These are phyloP conservation scores for Ophiocordyceps camponoti-leonardi DNA, from an alignment of 2,329 filamentous ascomycete species.

Conservation along the genomic window DNA sequence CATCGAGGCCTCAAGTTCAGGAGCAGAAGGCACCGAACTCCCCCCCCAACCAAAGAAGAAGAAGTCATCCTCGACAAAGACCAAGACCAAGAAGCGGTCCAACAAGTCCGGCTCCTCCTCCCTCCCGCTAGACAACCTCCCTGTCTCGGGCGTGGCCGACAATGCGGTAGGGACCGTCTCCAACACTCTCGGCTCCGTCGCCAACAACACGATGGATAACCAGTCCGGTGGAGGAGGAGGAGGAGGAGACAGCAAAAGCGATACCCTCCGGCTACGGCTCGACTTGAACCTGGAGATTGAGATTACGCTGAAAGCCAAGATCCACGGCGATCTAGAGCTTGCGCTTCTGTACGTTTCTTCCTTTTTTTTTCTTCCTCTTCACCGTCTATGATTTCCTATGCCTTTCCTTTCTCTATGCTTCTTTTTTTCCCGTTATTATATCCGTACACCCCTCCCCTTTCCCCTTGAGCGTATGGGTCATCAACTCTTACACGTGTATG, in stretches of 20 bases:
- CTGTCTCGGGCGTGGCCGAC: slow-evolving; percentile 17
- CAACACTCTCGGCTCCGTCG: slow-evolving; percentile 22
- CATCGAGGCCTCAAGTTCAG: slow-evolving; percentile 1
- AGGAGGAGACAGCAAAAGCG: slow-evolving; percentile 19
- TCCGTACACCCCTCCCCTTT: too few relatives aligned
- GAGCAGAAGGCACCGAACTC: slow-evolving; percentile 14
- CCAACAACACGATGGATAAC: slow-evolving; percentile 19
- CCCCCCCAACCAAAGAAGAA: slow-evolving; percentile 8
- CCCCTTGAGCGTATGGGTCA: too few relatives aligned
- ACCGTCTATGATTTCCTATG: background rate
- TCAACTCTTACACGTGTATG: too few relatives aligned
- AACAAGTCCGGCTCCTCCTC: slow-evolving; percentile 1
- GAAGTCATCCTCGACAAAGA: background rate
- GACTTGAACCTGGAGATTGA: slow-evolving; percentile 67
- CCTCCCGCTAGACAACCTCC: slow-evolving; percentile 19
- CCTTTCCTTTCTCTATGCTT: background rate
- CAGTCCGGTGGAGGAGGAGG: slow-evolving; percentile 11
- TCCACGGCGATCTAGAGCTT: slow-evolving; percentile 60
- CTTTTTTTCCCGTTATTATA: background rate
- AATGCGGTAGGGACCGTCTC: slow-evolving; percentile 21
- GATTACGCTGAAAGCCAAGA: slow-evolving; percentile 64
- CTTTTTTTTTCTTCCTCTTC: background rate
- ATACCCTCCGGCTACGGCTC: slow-evolving; percentile 47
- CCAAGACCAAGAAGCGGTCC: background rate
- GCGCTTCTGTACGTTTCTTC: slow-evolving; percentile 42